Conservation (phyloP, 169 alveolate species). For the Babesia ovata region DNA sequence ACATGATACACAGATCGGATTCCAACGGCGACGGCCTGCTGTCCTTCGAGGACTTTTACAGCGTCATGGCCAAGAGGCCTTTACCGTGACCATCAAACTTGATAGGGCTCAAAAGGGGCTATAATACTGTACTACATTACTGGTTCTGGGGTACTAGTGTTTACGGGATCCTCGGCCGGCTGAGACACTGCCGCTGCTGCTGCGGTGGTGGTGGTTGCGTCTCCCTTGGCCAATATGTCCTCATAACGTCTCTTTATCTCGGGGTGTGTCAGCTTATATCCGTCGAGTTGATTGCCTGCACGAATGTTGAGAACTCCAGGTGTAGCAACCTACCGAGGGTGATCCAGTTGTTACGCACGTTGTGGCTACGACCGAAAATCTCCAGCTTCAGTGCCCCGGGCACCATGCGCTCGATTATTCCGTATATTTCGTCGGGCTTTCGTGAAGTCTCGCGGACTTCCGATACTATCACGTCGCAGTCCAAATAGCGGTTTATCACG, state of each 20-base stretch:
- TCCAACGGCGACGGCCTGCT: slow-evolving; percentile 98
- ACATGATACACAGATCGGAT: slow-evolving; percentile 98
- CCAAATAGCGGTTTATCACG: slow-evolving; percentile 83
- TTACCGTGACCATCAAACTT: slow-evolving; percentile 80
- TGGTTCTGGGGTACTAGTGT: neutral
- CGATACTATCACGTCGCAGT: slow-evolving; percentile 91
- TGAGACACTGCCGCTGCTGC: neutral
- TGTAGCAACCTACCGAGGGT: slow-evolving; percentile 85
- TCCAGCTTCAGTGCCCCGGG: slow-evolving; percentile 93
- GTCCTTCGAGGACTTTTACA: slow-evolving; percentile 97
- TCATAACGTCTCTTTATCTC: slow-evolving; percentile 55
- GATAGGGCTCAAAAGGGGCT: too few species aligned
- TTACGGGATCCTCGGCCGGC: neutral
- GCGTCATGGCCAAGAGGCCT: slow-evolving; percentile 97
- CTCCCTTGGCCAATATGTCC: neutral
- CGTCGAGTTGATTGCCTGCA: slow-evolving; percentile 78
- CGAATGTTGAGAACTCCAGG: slow-evolving; percentile 75
- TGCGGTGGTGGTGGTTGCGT: neutral
- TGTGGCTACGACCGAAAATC: slow-evolving; percentile 92
- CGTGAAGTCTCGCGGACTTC: slow-evolving; percentile 94
- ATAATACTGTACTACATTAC: slow-evolving; percentile 1
- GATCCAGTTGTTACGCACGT: slow-evolving; percentile 91
- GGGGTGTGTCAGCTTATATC: slow-evolving; percentile 79
- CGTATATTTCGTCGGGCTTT: slow-evolving; percentile 95
- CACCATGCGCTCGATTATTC: slow-evolving; percentile 89